A percentile compares a stretch with the other conserved stretches of the same genome.
These are phyloP conservation scores for Blastobotrys serpentis DNA, from an alignment of 1,139 yeast genomes.

Conservation along the genomic window DNA sequence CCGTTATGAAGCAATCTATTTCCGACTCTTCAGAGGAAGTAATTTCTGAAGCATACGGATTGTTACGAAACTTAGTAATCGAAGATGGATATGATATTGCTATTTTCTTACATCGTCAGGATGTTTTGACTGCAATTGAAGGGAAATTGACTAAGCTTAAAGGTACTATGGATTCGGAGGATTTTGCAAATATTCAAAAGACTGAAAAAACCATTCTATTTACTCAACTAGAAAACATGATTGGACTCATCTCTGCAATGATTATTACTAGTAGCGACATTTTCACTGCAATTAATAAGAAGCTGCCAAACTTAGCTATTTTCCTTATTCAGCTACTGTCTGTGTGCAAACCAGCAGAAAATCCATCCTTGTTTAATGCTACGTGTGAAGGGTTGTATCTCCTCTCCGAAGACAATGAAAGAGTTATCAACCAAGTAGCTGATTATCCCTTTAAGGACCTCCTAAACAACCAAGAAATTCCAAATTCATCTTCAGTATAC, in stretches of 20 bases:
- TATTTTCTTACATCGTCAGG: constrained; percentile 70
- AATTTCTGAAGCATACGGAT: constrained; percentile 75
- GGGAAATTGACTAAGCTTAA: constrained; percentile 40
- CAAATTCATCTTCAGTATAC: constrained; percentile 26
- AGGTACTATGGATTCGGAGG: constrained; percentile 12
- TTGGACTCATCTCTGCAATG: constrained; percentile 66
- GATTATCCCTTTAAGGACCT: constrained; percentile 17
- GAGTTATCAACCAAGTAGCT: constrained; percentile 20
- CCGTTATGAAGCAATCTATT: constrained; percentile 61
- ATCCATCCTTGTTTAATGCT: constrained; percentile 19
- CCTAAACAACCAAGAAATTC: constrained; percentile 19
- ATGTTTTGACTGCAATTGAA: constrained; percentile 64
- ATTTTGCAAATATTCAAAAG: constrained; percentile 35
- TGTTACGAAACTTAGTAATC: constrained; percentile 71
- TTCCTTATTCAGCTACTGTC: constrained; percentile 20
- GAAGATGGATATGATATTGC: constrained; percentile 91
- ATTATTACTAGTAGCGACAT: constrained; percentile 65
- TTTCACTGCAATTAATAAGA: constrained; percentile 50
- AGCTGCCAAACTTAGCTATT: constrained; percentile 33
- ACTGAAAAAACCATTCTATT: constrained; percentile 48
- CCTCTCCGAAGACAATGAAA: constrained; percentile 30
- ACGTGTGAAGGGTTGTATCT: constrained; percentile 28
- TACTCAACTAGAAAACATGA: constrained; percentile 70
- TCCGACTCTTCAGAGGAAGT: constrained; percentile 71
- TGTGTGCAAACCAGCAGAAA: background rate